Evolutionary conservation across 2,329 filamentous ascomycete genomes (phyloP).

Genomic region (Colletotrichum sp.): DNA sequence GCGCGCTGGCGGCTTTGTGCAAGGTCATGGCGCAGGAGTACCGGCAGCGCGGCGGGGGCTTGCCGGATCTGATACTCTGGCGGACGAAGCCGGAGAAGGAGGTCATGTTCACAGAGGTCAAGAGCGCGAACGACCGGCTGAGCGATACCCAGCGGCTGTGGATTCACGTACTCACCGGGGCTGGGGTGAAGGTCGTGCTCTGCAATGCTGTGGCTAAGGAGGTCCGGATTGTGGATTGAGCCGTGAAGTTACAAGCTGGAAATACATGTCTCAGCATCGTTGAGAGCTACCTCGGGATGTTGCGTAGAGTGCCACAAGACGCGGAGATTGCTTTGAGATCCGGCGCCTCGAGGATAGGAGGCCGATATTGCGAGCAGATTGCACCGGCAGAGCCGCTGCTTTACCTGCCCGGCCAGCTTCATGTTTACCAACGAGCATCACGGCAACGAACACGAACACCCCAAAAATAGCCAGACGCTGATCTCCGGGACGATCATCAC

Average conservation of each 20-base stretch:
- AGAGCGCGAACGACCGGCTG: slow-evolving; percentile 87
- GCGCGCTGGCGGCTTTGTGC: slow-evolving; percentile 82
- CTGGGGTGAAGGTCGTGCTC: slow-evolving; percentile 85
- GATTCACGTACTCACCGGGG: slow-evolving; percentile 90
- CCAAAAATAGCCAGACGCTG: slow-evolving; percentile 12
- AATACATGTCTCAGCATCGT: not conserved
- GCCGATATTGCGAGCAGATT: not conserved
- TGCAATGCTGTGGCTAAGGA: slow-evolving; percentile 67
- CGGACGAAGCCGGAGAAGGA: slow-evolving; percentile 48
- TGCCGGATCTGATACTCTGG: slow-evolving; percentile 95
- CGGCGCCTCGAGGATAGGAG: not conserved
- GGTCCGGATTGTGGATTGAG: slow-evolving; percentile 47
- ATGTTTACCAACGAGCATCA: not conserved
- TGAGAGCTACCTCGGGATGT: not conserved
- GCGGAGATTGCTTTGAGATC: slow-evolving; percentile 13
- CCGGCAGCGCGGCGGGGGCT: slow-evolving; percentile 80
- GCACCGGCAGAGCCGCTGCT: not conserved
- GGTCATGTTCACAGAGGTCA: slow-evolving; percentile 81
- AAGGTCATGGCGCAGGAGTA: slow-evolving; percentile 98
- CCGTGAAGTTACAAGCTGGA: not conserved
- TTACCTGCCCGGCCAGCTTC: not conserved
- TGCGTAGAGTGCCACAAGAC: not conserved
- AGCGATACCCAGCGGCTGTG: slow-evolving; percentile 96
- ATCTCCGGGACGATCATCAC: not conserved
- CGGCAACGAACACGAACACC: not conserved